A percentile compares a stretch with the other conserved stretches of the same genome.
Conservation (phyloP, 257 asterid genomes). For the Salvia splendens region DNA sequence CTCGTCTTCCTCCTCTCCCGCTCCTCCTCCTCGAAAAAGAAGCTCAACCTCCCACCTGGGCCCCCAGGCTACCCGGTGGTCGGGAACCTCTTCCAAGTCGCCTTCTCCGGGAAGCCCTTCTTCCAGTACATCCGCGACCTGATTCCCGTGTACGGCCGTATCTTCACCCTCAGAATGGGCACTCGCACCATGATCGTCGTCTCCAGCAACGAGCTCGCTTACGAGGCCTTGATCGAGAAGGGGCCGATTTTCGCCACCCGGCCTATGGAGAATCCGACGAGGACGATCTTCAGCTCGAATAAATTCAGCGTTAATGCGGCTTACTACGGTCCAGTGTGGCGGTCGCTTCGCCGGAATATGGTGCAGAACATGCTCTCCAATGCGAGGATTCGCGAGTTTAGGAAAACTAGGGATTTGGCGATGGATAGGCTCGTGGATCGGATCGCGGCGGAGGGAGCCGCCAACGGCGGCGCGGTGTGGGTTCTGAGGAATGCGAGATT, state of each 20-base stretch:
- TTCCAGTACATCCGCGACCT: constrained; percentile 73
- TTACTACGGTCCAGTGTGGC: constrained; percentile 77
- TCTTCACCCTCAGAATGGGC: constrained; percentile 82
- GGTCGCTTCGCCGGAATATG: constrained; percentile 83
- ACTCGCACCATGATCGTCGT: constrained; percentile 72
- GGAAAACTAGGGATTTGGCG: constrained; percentile 53
- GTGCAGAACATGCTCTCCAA: constrained; percentile 81
- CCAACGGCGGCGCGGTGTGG: constrained; percentile 62
- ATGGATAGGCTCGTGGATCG: constrained; percentile 67
- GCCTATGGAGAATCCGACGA: constrained; percentile 77
- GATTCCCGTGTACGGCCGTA: constrained; percentile 65
- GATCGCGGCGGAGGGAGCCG: constrained; percentile 57
- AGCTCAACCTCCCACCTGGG: constrained; percentile 79
- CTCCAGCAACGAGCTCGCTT: constrained; percentile 54
- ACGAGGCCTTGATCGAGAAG: constrained; percentile 72
- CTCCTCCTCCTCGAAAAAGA: constrained; percentile 44
- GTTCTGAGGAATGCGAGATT: constrained; percentile 79
- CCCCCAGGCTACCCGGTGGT: constrained; percentile 90
- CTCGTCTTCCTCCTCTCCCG: constrained; percentile 42
- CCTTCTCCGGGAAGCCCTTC: constrained; percentile 74
- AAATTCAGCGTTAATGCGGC: constrained; percentile 90
- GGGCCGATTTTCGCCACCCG: constrained; percentile 77
- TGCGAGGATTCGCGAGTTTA: constrained; percentile 55
- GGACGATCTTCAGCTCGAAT: constrained; percentile 77
- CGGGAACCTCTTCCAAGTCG: constrained; percentile 93